Evolutionary conservation across 305 asterid genomes (phyloP).

Genomic region (Fraxinus floribunda): DNA sequence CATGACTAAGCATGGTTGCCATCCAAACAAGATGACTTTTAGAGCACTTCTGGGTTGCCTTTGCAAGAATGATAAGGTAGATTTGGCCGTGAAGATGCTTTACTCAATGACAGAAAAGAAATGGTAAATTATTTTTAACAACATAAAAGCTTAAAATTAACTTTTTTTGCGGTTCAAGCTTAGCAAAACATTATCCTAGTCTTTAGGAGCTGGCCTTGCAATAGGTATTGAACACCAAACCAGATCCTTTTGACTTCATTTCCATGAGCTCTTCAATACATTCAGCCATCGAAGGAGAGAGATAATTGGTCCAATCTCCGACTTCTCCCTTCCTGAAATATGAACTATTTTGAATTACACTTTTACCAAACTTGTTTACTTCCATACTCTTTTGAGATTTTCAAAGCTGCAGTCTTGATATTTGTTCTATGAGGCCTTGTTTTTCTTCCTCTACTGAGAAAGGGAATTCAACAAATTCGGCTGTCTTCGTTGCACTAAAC

Average conservation of each 20-base stretch:
- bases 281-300: constrained; percentile 16
- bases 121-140: not conserved
- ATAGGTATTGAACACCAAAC: constrained; percentile 11
- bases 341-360: not conserved
- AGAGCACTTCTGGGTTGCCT: constrained; percentile 81
- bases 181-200: not conserved
- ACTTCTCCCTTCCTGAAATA: constrained; percentile 25
- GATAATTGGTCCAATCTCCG: constrained; percentile 24
- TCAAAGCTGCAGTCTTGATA: constrained; percentile 15
- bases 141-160: not conserved
- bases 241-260: constrained; percentile 15
- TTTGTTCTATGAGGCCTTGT: constrained; percentile 2
- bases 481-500: constrained; percentile 8
- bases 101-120: constrained; percentile 55
- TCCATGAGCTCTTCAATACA: not conserved
- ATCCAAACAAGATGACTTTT: constrained; percentile 78
- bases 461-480: constrained; percentile 18
- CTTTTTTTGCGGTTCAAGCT: not conserved
- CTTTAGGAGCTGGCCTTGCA: not conserved
- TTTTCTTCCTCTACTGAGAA: constrained; percentile 19
- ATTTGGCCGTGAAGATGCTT: constrained; percentile 61
- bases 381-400: too few relatives aligned
- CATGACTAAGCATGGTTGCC: constrained; percentile 65
- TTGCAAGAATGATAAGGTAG: constrained; percentile 76
- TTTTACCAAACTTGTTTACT: not conserved